Evolutionary conservation across 2,329 filamentous ascomycete species (phyloP).

Genomic region (Domatiomyces globalis): DNA sequence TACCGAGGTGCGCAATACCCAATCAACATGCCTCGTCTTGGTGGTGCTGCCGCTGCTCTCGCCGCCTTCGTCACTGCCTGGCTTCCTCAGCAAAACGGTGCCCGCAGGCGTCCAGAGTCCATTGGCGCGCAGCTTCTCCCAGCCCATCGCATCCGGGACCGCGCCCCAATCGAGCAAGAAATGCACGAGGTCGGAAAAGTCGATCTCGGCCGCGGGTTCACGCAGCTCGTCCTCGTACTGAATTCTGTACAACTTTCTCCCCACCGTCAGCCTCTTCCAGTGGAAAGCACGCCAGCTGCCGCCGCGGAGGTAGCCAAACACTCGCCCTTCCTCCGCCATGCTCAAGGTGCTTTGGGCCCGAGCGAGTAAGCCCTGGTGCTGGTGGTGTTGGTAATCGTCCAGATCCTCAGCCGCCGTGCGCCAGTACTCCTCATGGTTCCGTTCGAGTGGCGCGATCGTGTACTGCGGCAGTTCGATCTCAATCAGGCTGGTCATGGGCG

Average conservation of each 20-base stretch:
- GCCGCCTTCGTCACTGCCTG: slow-evolving; percentile 16
- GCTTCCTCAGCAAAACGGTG: slow-evolving; percentile 42
- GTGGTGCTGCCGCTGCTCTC: slow-evolving; percentile 1
- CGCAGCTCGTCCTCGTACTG: slow-evolving; percentile 42
- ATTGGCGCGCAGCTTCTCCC: slow-evolving; percentile 42
- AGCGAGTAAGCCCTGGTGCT: slow-evolving; percentile 19
- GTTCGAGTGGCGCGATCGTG: slow-evolving; percentile 47
- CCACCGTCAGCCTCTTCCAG: slow-evolving; percentile 50
- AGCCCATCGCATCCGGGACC: slow-evolving; percentile 44
- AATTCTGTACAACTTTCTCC: slow-evolving; percentile 47
- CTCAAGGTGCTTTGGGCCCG: slow-evolving; percentile 12
- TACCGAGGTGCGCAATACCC: slow-evolving; percentile 39
- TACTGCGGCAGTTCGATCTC: slow-evolving; percentile 53
- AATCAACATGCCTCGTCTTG: slow-evolving; percentile 31
- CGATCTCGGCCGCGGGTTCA: slow-evolving; percentile 36
- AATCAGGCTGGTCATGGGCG: slow-evolving; percentile 51
- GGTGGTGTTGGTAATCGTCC: slow-evolving; percentile 11
- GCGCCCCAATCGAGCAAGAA: slow-evolving; percentile 52
- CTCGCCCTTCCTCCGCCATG: slow-evolving; percentile 14
- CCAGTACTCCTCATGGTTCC: slow-evolving; percentile 47
- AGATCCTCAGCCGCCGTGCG: slow-evolving; percentile 27
- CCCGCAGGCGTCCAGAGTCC: slow-evolving; percentile 49
- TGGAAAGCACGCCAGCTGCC: slow-evolving; percentile 53
- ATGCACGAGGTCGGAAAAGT: slow-evolving; percentile 46
- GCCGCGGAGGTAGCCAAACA: slow-evolving; percentile 41